Evolutionary conservation across 2,329 filamentous ascomycete species (phyloP).

Genomic region (Fusarium heterosporum): DNA sequence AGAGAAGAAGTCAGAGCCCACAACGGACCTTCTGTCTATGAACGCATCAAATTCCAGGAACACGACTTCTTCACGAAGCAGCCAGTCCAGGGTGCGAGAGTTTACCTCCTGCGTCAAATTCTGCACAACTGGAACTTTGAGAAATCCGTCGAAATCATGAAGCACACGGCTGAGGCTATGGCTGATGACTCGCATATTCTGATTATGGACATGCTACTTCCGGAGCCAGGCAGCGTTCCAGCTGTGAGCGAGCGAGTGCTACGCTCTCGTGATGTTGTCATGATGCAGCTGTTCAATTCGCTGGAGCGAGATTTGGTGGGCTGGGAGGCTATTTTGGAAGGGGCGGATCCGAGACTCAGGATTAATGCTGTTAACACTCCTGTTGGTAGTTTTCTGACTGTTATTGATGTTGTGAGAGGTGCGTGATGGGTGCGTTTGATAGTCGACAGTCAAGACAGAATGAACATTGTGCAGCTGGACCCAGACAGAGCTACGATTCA

Average conservation of each 20-base stretch:
- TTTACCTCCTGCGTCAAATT: conserved; percentile 4
- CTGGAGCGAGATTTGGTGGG: background rate
- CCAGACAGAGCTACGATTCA: too few species aligned
- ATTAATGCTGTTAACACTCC: conserved; percentile 8
- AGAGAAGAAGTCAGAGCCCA: background rate
- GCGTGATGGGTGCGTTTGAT: background rate
- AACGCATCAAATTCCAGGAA: conserved; percentile 1
- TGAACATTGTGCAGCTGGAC: too few species aligned
- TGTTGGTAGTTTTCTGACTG: background rate
- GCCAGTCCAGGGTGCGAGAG: background rate
- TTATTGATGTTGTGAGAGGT: background rate
- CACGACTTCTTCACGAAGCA: conserved; percentile 11
- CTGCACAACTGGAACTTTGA: conserved; percentile 12
- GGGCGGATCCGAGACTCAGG: background rate
- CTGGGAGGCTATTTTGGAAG: background rate
- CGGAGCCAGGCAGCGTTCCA: background rate
- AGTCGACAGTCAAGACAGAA: too few species aligned
- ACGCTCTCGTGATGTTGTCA: conserved; percentile 1
- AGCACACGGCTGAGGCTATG: conserved; percentile 1
- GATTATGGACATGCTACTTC: background rate
- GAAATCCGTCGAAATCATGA: conserved; percentile 2
- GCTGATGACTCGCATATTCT: background rate
- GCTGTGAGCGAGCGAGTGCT: background rate
- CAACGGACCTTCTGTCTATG: background rate
- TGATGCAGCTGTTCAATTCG: conserved; percentile 7